These are phyloP conservation scores for Fusarium sp. DNA, from an alignment of 2,329 filamentous ascomycete genomes.

Conservation along the genomic window DNA sequence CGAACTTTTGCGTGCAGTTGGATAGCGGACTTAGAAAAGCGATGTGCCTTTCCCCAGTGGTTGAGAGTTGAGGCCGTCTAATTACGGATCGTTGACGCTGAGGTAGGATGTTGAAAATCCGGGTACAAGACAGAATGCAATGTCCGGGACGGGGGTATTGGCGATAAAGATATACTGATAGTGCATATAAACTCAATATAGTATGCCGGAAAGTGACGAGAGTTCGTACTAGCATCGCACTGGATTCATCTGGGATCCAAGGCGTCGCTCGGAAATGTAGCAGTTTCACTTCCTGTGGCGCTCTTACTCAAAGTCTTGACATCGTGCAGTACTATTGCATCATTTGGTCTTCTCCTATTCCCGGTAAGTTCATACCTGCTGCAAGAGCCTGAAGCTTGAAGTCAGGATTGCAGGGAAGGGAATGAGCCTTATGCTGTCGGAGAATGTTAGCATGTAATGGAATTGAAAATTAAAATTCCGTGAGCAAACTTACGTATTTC, in stretches of 20 bases:
- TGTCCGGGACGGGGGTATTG: constrained; percentile 29
- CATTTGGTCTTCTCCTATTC: constrained; percentile 59
- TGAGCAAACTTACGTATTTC: constrained; percentile 77
- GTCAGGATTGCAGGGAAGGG: constrained; percentile 89
- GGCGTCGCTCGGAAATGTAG: background rate
- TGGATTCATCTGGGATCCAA: background rate
- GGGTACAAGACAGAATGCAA: background rate
- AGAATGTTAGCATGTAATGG: constrained; percentile 46
- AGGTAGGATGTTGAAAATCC: constrained; percentile 32
- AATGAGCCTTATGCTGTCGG: constrained; percentile 77
- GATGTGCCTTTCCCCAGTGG: constrained; percentile 19
- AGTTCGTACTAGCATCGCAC: constrained; percentile 1
- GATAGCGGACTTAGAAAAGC: constrained; percentile 10
- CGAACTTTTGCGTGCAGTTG: constrained; percentile 17
- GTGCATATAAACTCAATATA: constrained; percentile 19
- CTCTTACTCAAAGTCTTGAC: background rate
- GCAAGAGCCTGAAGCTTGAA: constrained; percentile 61
- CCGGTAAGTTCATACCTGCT: constrained; percentile 56
- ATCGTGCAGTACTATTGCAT: constrained; percentile 43
- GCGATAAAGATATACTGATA: constrained; percentile 26
- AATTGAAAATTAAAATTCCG: background rate
- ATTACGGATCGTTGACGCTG: constrained; percentile 30
- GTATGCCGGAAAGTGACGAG: constrained; percentile 30
- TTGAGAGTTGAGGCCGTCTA: constrained; percentile 6
- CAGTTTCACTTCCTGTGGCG: background rate